A percentile compares a stretch with the other conserved stretches of the same genome.
phyloP scores from a whole-genome alignment of 768 basidiomycete species.

The Kwoniella heveanensis region DNA sequence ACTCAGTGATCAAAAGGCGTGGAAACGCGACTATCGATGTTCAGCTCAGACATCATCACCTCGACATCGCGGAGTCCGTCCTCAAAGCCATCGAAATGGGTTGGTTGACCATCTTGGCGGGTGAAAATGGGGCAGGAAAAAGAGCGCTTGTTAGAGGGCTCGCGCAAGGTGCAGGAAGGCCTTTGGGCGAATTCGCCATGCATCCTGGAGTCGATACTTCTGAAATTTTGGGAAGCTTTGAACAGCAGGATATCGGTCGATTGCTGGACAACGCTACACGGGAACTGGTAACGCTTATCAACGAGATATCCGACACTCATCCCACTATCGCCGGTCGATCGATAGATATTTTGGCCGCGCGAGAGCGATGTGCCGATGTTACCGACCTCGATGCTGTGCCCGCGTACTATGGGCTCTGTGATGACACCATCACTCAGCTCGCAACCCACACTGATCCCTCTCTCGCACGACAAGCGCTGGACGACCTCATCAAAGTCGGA shows the following conservation, averaged over 20 bases:
- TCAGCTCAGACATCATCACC: constrained; percentile 65
- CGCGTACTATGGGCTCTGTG: not conserved
- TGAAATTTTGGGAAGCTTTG: constrained; percentile 93
- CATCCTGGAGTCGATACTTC: constrained; percentile 87
- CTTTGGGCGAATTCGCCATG: constrained; percentile 72
- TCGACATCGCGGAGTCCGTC: constrained; percentile 72
- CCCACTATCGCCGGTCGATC: constrained; percentile 4
- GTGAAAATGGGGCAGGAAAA: constrained; percentile 74
- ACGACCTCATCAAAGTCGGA: constrained; percentile 13
- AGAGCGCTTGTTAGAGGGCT: constrained; percentile 70
- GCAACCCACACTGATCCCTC: constrained; percentile 2
- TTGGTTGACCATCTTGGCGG: constrained; percentile 88
- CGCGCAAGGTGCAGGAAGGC: constrained; percentile 70
- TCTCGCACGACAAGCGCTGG: constrained; percentile 10
- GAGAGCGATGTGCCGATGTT: constrained; percentile 1
- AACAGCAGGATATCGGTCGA: constrained; percentile 70
- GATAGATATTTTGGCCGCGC: constrained; percentile 1
- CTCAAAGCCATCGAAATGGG: constrained; percentile 71
- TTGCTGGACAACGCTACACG: constrained; percentile 6
- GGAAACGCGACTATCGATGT: constrained; percentile 48
- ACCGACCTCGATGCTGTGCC: constrained; percentile 11
- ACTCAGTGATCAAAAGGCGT: constrained; percentile 57
- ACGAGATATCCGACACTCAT: constrained; percentile 5
- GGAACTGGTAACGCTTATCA: constrained; percentile 8
- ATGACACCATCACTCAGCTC: constrained; percentile 9